A percentile compares a stretch with the other conserved stretches of the same genome.
Conservation (phyloP, 257 asterid genomes). For the Dorcoceras hygrometricum region DNA sequence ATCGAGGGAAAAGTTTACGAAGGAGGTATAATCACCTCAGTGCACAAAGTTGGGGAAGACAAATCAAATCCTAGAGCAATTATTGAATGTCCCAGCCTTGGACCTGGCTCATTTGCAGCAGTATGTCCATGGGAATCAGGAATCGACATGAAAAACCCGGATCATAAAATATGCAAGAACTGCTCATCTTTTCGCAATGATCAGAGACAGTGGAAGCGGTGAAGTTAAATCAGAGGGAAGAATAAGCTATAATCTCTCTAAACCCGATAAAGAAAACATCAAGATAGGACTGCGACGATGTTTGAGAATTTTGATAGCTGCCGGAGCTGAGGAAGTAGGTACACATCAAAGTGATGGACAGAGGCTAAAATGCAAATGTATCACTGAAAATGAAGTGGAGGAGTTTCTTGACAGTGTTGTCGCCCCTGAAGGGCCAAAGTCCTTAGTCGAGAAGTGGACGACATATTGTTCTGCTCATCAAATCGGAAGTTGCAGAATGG, state of each 20-base stretch:
- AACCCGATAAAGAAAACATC: background rate
- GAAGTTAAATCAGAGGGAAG: background rate
- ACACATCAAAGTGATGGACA: constrained; percentile 27
- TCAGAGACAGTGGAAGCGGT: constrained; percentile 27
- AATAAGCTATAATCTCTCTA: background rate
- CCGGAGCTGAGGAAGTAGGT: constrained; percentile 39
- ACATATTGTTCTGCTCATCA: constrained; percentile 82
- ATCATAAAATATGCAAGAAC: background rate
- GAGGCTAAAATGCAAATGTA: constrained; percentile 33
- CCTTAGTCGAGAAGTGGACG: constrained; percentile 51
- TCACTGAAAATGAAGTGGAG: constrained; percentile 39
- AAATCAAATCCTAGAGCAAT: constrained; percentile 13
- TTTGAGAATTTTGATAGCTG: background rate
- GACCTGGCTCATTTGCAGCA: background rate
- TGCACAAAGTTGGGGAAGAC: constrained; percentile 38
- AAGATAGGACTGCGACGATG: background rate
- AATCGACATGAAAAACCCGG: background rate
- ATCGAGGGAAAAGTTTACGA: constrained; percentile 49
- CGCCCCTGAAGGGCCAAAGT: constrained; percentile 58
- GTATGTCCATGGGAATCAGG: background rate
- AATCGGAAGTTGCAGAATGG: constrained; percentile 96
- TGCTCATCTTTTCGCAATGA: background rate
- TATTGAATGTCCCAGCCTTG: background rate
- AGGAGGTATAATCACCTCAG: constrained; percentile 83
- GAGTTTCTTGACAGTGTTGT: constrained; percentile 53